Evolutionary conservation across 108 stramenopile genomes (phyloP).

Genomic region (Cyclostephanos invisitatus): DNA sequence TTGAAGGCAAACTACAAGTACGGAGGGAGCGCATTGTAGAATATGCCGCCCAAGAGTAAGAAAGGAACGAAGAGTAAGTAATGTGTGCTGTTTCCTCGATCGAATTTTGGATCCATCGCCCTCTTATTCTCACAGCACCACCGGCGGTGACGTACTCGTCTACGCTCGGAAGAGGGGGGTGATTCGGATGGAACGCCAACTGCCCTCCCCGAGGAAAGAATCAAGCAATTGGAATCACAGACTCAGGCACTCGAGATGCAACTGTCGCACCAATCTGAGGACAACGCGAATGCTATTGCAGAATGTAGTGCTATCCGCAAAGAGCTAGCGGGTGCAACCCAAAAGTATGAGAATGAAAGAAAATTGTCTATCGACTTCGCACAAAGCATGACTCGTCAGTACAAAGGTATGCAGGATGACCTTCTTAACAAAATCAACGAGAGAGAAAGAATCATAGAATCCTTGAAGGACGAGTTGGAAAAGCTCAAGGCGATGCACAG

Average conservation of each 20-base stretch:
- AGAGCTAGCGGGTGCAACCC: constrained; percentile 52
- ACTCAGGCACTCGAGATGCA: constrained; percentile 37
- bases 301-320: constrained; percentile 27
- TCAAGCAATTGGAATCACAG: constrained; percentile 46
- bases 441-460: constrained; percentile 67
- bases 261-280: constrained; percentile 36
- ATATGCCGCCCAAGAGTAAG: constrained; percentile 46
- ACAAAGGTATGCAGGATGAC: constrained; percentile 87
- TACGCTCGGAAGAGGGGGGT: constrained; percentile 4
- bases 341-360: constrained; percentile 67
- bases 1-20: no score
- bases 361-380: constrained; percentile 63
- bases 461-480: constrained; percentile 71
- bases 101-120: background rate
- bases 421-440: constrained; percentile 75
- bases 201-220: constrained; percentile 38
- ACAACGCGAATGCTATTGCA: constrained; percentile 29
- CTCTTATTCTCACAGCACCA: background rate
- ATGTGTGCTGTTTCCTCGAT: background rate
- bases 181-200: constrained; percentile 32
- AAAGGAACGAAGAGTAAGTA: constrained; percentile 8
- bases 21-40: background rate
- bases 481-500: constrained; percentile 44
- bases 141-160: background rate
- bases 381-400: constrained; percentile 82